Evolutionary conservation across 75 land plant genomes (phyloP).

Genomic region (Cunninghamia lanceolata): DNA sequence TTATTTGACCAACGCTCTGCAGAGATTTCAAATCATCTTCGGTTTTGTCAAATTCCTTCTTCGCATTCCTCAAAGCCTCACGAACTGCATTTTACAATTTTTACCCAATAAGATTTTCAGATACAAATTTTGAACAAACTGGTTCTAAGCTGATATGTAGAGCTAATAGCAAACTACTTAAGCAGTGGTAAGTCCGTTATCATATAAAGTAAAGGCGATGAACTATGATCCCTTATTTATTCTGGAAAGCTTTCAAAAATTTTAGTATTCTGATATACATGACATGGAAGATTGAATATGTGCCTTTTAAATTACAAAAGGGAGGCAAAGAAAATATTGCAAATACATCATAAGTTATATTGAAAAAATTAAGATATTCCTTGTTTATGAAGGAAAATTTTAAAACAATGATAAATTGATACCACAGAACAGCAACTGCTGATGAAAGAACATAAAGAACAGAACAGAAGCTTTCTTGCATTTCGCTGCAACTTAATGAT

Average conservation of each 20-base stretch:
- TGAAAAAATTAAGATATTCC: not conserved
- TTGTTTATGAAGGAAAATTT: not conserved
- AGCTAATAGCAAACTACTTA: not conserved
- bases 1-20: slow-evolving; percentile 95
- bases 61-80: slow-evolving; percentile 65
- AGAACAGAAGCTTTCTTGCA: not conserved
- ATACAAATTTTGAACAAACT: slow-evolving; percentile 7
- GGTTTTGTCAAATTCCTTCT: slow-evolving; percentile 91
- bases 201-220: not conserved
- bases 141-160: not conserved
- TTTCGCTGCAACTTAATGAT: not conserved
- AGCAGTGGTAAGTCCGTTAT: not conserved
- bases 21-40: slow-evolving; percentile 98
- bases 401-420: not conserved
- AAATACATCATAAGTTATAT: not conserved
- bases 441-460: not conserved
- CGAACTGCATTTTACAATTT: slow-evolving; percentile 49
- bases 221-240: not conserved
- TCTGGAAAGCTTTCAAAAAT: not conserved
- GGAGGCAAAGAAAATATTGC: not conserved
- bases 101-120: not conserved
- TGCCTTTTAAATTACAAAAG: not conserved
- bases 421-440: not conserved
- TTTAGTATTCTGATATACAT: not conserved
- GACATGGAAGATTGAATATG: not conserved